These are phyloP conservation scores for Kluyveromyces wickerhamii DNA, from an alignment of 805 yeast species.

Conservation along the genomic window DNA sequence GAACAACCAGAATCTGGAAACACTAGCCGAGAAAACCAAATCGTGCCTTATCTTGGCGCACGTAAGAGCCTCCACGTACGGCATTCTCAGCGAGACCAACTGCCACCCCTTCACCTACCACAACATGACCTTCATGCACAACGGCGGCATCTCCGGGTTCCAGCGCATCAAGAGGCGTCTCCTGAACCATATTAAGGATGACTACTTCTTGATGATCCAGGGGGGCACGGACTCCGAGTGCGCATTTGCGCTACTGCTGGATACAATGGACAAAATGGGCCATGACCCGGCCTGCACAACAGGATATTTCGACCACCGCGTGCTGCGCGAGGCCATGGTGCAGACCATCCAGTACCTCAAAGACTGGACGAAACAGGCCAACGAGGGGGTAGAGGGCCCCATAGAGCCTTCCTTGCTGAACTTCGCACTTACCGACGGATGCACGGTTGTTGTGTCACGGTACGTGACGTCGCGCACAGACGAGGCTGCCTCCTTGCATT, in stretches of 20 bases:
- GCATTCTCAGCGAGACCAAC: conserved; percentile 87
- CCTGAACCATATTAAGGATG: conserved; percentile 66
- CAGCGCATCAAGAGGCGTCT: conserved; percentile 62
- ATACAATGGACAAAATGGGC: conserved; percentile 69
- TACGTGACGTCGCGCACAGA: conserved; percentile 84
- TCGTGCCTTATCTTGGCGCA: conserved; percentile 85
- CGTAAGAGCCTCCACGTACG: conserved; percentile 93
- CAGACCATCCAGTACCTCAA: conserved; percentile 69
- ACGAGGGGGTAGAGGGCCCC: conserved; percentile 25
- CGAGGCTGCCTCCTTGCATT: conserved; percentile 94
- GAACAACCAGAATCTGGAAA: conserved; percentile 87
- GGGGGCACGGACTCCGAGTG: conserved; percentile 97
- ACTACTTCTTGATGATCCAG: conserved; percentile 71
- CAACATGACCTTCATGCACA: conserved; percentile 91
- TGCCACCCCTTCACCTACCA: conserved; percentile 94
- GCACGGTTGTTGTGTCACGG: conserved; percentile 74
- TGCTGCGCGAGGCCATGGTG: conserved; percentile 59
- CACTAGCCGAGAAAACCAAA: conserved; percentile 81
- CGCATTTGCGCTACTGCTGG: conserved; percentile 81
- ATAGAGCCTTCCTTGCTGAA: conserved; percentile 79
- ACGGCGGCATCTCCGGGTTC: conserved; percentile 82
- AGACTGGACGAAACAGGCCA: conserved; percentile 65
- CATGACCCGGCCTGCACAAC: conserved; percentile 49
- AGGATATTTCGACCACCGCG: conserved; percentile 44
- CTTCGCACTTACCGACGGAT: conserved; percentile 93